Base-by-base conservation (phyloP, 2,329 filamentous ascomycete genomes). In the Aspergillus intermedius region DNA sequence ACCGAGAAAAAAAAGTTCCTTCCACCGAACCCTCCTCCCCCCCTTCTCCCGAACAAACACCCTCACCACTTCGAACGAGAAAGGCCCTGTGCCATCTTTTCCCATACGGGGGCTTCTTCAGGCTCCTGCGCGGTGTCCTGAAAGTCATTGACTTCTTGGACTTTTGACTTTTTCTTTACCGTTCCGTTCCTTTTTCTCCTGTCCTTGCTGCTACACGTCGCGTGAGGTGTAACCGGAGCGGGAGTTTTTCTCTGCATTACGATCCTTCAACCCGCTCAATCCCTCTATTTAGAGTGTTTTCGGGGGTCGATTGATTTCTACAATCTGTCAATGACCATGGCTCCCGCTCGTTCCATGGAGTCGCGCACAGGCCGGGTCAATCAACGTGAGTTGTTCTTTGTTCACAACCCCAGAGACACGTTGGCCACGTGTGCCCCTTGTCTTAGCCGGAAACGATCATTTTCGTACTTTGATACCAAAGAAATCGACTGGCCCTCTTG, bases 331-430 rank as follows among this genome's bases (percentile, higher is more conserved):
- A 44, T 51, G 28, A 60, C 61, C 65, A 70, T 72, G 65, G 68
- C 70, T 46, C 70, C 70, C 51, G 63, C 61, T 51, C 68, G 68
- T 46, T 67, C 69, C 45, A 75, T 75, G 70, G 72, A 74, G 57
- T 68, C 74, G 56, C 72, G 74, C 25, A 69, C 66, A 49, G 74
- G 74, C 46, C 66, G 70, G 53, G 72, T 68, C 60, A 76, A 76
- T 60, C 74, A 76, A 66, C 71, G 74, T 76, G 60, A 69, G 73
- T 73, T 30, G 73, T 73, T 30, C 25, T 30, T 30, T 30, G 42
- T 40, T 19, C 37, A 30, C 21, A 44, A 35, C 44, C 9, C 45
- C 49, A 34, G 45, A 48, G 47, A 56, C 61, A 64, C 54, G 58
- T 61, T 56, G 54, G 44, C 40, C 47, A 35, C 46, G 41, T 15